Evolutionary conservation across 495 filamentous ascomycete genomes (phyloP), one percentile per base, ranked within the genome.

Genomic region (Tuber aestivum): DNA sequence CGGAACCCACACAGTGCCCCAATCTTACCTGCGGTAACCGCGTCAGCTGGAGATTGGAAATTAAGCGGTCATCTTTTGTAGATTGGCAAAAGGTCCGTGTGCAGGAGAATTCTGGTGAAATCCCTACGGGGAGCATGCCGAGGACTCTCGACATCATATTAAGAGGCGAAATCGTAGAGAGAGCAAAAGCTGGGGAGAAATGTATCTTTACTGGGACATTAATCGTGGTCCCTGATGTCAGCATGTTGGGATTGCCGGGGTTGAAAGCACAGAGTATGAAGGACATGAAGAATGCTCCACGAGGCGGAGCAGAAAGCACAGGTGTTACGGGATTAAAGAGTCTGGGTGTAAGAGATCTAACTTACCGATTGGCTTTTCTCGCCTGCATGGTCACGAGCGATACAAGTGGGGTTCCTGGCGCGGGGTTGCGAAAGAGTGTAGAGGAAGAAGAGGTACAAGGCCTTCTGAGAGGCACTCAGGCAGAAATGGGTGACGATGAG

Each of bases 71-170:
- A 83, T 97, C 94, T 3, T 99, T 99, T 81, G 92, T 98, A 35
- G 95, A 99, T 84, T 99, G 95, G 95, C 95, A 99, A 79, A 98
- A 98, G 83, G 92, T 98, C 37, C 90, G 96, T 72, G 91, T 98
- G 42, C 95, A 99, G 84, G 95, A 99, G 85, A 98, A 97, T 83
- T 95, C 93, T 72, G 94, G 94, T 27, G 95, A 99, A 84, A 99
- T 99, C 70, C 95, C 95, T 0, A 99, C 95, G 2, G 95, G 95
- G 61, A 97, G 94, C 84, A 99, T 99, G 95, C 95, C 95, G 5
- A 89, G 95, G 65, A 99, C 95, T 7, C 94, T 99, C 90, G 95
- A 99, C 80, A 90, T 99, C 37, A 97, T 99, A 79, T 85, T 99
- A n/a, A 90, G 96, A 76, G 96, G 96, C 75, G 95, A 99, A 85